Percentiles rank a stretch among this genome's conserved stretches.
These are phyloP conservation scores for Saccharomyces hybrid DNA, from an alignment of 1,139 yeast species.

Conservation along the genomic window DNA sequence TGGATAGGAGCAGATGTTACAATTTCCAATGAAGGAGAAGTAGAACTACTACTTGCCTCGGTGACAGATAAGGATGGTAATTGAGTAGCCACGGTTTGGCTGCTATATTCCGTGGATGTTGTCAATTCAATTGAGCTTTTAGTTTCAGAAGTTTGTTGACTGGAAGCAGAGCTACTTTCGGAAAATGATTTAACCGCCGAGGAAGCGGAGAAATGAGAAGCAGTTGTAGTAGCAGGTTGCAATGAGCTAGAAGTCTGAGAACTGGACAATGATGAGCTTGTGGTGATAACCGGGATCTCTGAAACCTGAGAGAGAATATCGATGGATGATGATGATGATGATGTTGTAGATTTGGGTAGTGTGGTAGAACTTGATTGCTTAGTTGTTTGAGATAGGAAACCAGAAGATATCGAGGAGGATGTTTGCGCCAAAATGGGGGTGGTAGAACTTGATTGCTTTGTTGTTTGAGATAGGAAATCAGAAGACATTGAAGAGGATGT, in stretches of 20 bases:
- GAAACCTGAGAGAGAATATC: background rate
- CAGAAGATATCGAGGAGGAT: background rate
- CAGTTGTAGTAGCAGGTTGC: background rate
- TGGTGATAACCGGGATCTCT: background rate
- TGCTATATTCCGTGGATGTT: background rate
- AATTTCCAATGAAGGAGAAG: background rate
- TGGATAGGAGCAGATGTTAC: background rate
- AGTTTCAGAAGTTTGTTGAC: background rate
- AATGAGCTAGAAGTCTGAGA: background rate
- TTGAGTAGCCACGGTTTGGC: background rate
- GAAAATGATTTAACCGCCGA: background rate
- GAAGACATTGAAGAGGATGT: no score
- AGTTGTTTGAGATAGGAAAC: background rate
- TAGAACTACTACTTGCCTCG: background rate
- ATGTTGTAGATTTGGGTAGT: background rate
- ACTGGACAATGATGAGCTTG: background rate
- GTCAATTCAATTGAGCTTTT: background rate
- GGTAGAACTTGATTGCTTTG: no score
- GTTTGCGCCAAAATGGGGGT: background rate
- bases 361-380: background rate
- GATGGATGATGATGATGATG: background rate
- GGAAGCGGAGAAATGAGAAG: background rate
- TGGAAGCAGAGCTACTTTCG: background rate
- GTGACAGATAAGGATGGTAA: background rate
- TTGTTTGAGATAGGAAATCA: no score